Conservation (phyloP, 2,329 filamentous ascomycete species). For the Colletotrichum sp. region DNA sequence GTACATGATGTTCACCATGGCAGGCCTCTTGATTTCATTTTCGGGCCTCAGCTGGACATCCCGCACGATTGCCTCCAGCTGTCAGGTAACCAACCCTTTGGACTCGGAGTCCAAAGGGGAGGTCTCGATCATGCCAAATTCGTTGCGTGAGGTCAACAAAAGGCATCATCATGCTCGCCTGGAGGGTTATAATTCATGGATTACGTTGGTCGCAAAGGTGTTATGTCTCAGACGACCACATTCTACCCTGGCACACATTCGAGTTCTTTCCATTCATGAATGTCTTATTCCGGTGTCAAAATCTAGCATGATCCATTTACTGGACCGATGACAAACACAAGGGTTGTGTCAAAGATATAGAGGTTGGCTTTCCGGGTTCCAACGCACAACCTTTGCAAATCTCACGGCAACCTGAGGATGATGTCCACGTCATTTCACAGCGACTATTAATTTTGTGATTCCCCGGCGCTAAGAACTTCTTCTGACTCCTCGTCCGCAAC, state of each 20-base stretch:
- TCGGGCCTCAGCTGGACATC: too few species aligned
- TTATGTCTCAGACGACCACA: neutral
- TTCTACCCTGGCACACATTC: neutral
- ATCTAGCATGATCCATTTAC: neutral
- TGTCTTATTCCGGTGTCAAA: neutral
- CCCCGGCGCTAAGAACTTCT: neutral
- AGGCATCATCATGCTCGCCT: too few species aligned
- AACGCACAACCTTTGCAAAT: neutral
- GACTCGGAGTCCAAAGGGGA: fast-evolving
- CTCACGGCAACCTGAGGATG: neutral
- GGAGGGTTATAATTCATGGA: neutral
- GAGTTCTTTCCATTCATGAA: neutral
- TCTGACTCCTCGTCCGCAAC: too few species aligned
- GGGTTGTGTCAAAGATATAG: neutral
- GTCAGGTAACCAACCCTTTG: too few species aligned
- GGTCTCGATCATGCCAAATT: too few species aligned
- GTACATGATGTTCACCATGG: too few species aligned
- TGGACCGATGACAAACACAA: neutral
- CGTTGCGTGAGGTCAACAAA: too few species aligned
- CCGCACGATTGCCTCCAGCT: too few species aligned
- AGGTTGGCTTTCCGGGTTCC: neutral
- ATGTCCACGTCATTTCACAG: neutral
- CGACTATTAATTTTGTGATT: neutral
- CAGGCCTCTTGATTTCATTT: too few species aligned
- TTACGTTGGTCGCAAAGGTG: neutral